Base-by-base conservation (phyloP, 352 stramenopile species). In the Pythium sukuiense region DNA sequence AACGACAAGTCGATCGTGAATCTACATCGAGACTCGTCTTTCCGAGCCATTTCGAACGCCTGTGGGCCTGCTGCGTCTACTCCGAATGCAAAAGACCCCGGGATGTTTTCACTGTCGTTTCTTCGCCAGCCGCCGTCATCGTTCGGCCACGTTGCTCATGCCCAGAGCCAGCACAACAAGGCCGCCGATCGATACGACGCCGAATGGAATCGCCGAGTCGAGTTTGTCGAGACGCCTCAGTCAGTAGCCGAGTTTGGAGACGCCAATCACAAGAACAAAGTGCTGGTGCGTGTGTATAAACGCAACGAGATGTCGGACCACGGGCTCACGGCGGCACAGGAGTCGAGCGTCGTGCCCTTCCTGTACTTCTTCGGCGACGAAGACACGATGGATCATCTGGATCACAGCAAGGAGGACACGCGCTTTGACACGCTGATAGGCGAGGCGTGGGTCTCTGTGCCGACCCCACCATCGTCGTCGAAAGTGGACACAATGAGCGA, bases 321-420 rank as follows among this genome's bases (percentile, higher is more conserved):
- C 56, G 87, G 87, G 0, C 60, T 95, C 16, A 90, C 81, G 13
- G 72, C 80, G 0, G 84, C 85, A 2, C 86, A 95, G 41, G 87
- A 95, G 61, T 87, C 85, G 35, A 95, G 87, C 67, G 87, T 95
- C 16, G 82, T 95, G 32, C 87, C 87, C 3, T 95, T 95, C 63
- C 67, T 95, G 24, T 95, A 95, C 57, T 95, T 95, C 67, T 95
- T 95, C 59, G 87, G 87, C 7, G 87, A 95, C 24, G 87, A 95
- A 61, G 75, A 76, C 18, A 95, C 88, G 68, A 91, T 95, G 85
- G 87, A 95, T 59, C 82, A 91, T 67, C 69, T 95, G 37, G 85
- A 95, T 59, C 87, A 93, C 63, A 92, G 83, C 71, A 93, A 93
- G 56, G 83, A 93, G 63, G 85, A 95, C 49, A 88, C 81, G 9